A percentile compares a stretch with the other conserved stretches of the same genome.
phyloP scores from a whole-genome alignment of 2,329 filamentous ascomycete species.

The Aspergillus sp. region DNA sequence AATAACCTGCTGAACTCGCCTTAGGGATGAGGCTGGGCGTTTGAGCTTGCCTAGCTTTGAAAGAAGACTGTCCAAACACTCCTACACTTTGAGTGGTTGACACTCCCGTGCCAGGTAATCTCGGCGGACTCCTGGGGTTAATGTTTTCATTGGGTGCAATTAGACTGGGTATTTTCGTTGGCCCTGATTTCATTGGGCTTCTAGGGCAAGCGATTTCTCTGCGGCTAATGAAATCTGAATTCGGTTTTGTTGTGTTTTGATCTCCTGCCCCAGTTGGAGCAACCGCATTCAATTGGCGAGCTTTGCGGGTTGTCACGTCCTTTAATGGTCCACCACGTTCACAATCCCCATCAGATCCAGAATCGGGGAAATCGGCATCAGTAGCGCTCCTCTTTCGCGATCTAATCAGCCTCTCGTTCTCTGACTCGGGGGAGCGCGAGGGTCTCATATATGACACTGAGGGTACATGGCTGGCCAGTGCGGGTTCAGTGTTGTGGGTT shows the following conservation, averaged over 20 bases:
- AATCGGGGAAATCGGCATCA: constrained; percentile 29
- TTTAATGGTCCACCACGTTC: not conserved
- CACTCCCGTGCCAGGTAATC: not conserved
- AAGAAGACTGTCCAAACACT: not conserved
- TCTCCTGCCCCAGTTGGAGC: not conserved
- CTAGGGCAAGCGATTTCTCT: not conserved
- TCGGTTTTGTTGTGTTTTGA: not conserved
- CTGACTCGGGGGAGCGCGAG: not conserved
- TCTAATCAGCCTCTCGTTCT: not conserved
- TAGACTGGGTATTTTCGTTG: not conserved
- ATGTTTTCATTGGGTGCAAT: not conserved
- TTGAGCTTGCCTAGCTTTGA: not conserved
- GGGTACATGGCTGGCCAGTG: not conserved
- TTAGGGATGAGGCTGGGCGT: constrained; percentile 8
- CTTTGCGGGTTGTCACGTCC: not conserved
- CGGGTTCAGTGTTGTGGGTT: not conserved
- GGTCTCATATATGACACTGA: not conserved
- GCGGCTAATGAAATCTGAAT: not conserved
- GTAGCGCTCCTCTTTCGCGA: constrained; percentile 27
- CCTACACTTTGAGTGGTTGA: not conserved
- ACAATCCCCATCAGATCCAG: constrained; percentile 22
- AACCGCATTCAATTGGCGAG: not conserved
- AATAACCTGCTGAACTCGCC: not conserved
- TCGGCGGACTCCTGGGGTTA: not conserved
- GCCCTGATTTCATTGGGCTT: not conserved